These are phyloP conservation scores for Ephemerocybe angulata DNA, from an alignment of 768 basidiomycete species.

Conservation along the genomic window DNA sequence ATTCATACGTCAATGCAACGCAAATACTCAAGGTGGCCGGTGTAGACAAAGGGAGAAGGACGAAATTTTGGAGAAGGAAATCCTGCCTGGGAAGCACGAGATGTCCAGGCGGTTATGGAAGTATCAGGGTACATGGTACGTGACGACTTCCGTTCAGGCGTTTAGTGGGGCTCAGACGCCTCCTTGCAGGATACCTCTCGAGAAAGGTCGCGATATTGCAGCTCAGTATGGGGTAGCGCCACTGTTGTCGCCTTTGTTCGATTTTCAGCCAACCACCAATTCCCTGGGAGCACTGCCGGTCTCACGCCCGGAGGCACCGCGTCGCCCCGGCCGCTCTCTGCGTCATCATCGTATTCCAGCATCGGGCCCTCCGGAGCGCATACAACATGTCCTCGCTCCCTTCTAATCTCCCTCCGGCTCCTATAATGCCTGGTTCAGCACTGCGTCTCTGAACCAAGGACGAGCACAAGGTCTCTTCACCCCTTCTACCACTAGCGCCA, in stretches of 20 bases:
- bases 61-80: constrained; percentile 96
- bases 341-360: constrained; percentile 64
- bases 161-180: constrained; percentile 5
- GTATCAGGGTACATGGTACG: constrained; percentile 98
- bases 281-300: constrained; percentile 68
- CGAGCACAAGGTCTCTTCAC: constrained; percentile 84
- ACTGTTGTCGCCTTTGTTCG: constrained; percentile 86
- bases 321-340: constrained; percentile 63
- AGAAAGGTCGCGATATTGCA: constrained; percentile 90
- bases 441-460: constrained; percentile 82
- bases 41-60: constrained; percentile 92
- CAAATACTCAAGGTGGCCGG: constrained; percentile 99
- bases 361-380: constrained; percentile 38
- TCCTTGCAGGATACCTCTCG: constrained; percentile 83
- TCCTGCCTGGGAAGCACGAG: constrained; percentile 91
- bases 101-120: constrained; percentile 98
- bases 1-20: constrained; percentile 97
- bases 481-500: constrained; percentile 68
- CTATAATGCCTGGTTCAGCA: constrained; percentile 85
- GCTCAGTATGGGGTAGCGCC: constrained; percentile 87
- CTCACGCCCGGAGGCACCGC: constrained; percentile 42
- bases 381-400: constrained; percentile 41
- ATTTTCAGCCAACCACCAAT: constrained; percentile 78
- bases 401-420: constrained; percentile 68
- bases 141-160: constrained; percentile 4